Evolutionary conservation across 176 grass and related monocot species (phyloP), one percentile per base, ranked within the genome.

Genomic region (Chloris gayana): DNA sequence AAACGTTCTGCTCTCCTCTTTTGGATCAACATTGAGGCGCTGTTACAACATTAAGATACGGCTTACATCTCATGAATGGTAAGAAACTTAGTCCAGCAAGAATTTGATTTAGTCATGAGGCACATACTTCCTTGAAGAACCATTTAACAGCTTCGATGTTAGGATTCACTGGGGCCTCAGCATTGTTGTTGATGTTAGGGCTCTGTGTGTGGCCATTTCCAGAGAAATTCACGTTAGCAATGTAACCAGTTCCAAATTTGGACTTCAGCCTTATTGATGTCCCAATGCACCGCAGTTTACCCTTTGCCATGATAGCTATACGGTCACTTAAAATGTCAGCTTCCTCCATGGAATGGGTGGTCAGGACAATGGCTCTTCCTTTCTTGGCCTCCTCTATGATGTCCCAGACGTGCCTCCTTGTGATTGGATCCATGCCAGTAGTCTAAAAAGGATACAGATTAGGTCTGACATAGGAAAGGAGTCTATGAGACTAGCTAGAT

Each of bases 361-460:
- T 99, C 82, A 99, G 85, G 33, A 99, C 88, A 82, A 99, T 95
- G 57, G 96, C 92, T 85, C 96, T 92, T 80, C 96, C 96, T 85
- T 91, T 99, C 74, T 99, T 93, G 74, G 96, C 92, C 58, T 93
- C 88, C 76, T 99, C 90, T 66, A 99, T 99, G 75, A 99, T 99
- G 82, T 95, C 92, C 96, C 92, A 99, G 4, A 95, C 96, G 41
- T 91, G 96, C 63, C 96, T 93, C 76, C 96, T 91, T 85, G 96
- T 99, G 65, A 99, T 95, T 72, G 96, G 96, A 95, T 99, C 92
- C 92, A 99, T 99, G 67, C 96, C 96, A 60, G 96, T 95, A 76
- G 96, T 95, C 96, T 99, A 73, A 15, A 61, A 19, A 87, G 70
- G 38, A 72, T 85, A 67, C 50, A 79, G 21, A 49, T 73, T 60